Evolutionary conservation across 768 basidiomycete genomes (phyloP).

Genomic region (Leccinellum albellum): DNA sequence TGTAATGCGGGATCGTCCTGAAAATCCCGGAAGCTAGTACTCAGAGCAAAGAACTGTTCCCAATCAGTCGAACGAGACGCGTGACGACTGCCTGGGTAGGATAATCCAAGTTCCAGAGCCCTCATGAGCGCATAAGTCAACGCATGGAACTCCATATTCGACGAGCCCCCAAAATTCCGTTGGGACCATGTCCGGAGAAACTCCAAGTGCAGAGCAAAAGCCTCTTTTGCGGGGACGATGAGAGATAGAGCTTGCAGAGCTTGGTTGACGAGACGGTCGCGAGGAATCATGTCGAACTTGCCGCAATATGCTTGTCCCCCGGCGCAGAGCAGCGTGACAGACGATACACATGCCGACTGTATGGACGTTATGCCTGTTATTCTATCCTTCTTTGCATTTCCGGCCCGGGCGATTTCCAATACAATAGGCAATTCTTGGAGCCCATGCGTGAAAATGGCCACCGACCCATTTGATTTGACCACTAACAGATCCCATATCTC

Average conservation of each 20-base stretch:
- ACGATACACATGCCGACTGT: slow-evolving; percentile 47
- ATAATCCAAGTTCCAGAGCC: slow-evolving; percentile 40
- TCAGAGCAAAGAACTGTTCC: slow-evolving; percentile 42
- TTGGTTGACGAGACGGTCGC: slow-evolving; percentile 52
- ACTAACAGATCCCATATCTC: slow-evolving; percentile 68
- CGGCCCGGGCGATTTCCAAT: slow-evolving; percentile 19
- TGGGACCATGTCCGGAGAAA: slow-evolving; percentile 60
- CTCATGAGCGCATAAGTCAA: slow-evolving; percentile 50
- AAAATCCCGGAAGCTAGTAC: slow-evolving; percentile 45
- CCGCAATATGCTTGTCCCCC: slow-evolving; percentile 46
- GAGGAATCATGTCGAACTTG: slow-evolving; percentile 53
- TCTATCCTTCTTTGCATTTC: not conserved
- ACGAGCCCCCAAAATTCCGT: slow-evolving; percentile 38
- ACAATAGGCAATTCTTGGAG: slow-evolving; percentile 39
- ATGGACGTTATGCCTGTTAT: slow-evolving; percentile 40
- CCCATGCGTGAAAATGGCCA: slow-evolving; percentile 64
- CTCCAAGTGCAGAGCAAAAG: slow-evolving; percentile 50
- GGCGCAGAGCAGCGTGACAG: slow-evolving; percentile 50
- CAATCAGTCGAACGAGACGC: slow-evolving; percentile 36
- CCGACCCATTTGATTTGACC: slow-evolving; percentile 50
- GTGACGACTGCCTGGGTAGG: slow-evolving; percentile 16
- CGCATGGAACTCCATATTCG: slow-evolving; percentile 53
- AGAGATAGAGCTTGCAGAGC: slow-evolving; percentile 63
- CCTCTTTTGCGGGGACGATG: slow-evolving; percentile 51
- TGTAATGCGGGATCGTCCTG: slow-evolving; percentile 57